Evolutionary conservation across 2,329 filamentous ascomycete genomes (phyloP), one percentile per base, ranked within the genome.

Genomic region (Sporothrix globosa): DNA sequence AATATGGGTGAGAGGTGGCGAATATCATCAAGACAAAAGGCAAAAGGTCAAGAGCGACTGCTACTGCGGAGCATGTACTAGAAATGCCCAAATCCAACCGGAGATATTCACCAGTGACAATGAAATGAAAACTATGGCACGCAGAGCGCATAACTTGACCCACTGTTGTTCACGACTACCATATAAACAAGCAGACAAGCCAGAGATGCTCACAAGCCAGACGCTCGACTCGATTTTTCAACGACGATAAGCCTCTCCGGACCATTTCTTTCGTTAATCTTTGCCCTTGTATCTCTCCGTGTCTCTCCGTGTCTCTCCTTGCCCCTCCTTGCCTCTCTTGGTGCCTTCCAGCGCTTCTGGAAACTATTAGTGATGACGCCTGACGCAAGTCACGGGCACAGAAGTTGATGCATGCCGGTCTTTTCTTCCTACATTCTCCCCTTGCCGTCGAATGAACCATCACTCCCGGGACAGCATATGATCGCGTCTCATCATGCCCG

Each of bases 331-430:
- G 24, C 60, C 60, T 48, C 44, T n/a, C 41, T 13, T 19, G 41
- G 24, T 21, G 41, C 60, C 41, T 21, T n/a, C 30, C 41, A 24
- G 56, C 56, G 56, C 34, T 61, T 61, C 56, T 61, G 56, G 39
- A 21, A 63, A 17, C 6, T 21, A 13, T 10, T 52, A 67, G 63
- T 17, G 3, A 2, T 63, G 63, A 27, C 27, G 65, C 50, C 50
- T 67, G 34, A 50, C 65, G 14, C 11, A 3, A 41, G 50, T 54
- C 65, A 56, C 65, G 50, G 50, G 17, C 65, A 56, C 30, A 41
- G 3, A n/a, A 46, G 13, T 17, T 41, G 21, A 53, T 54, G 65
- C 61, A 52, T 21, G 46, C 19, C 19, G 61, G 3, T 21, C 27
- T 39, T 6, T 9, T 44, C 41, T 14, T 44, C 2, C 14, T 44